These are phyloP conservation scores for Malus hybrid DNA, from an alignment of 331 rosid genomes.

Conservation along the genomic window DNA sequence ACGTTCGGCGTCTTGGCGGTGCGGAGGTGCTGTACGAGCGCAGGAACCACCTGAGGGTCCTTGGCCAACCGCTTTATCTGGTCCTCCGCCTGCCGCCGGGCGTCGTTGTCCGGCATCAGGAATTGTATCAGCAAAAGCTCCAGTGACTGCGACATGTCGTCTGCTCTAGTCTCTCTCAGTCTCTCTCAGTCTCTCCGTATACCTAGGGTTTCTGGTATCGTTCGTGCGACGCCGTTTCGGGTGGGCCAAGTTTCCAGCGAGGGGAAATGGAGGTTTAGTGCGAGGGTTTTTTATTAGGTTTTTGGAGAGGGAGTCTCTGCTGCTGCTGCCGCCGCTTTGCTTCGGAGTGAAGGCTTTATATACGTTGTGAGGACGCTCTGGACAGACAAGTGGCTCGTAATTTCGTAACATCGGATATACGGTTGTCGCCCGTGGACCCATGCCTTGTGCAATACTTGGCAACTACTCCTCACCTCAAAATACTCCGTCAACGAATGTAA, in stretches of 20 bases:
- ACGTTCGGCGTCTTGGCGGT: conserved; percentile 98
- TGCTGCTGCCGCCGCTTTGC: conserved; percentile 9
- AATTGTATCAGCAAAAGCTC: conserved; percentile 89
- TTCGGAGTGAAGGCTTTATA: conserved; percentile 17
- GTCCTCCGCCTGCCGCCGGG: conserved; percentile 95
- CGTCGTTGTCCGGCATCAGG: conserved; percentile 96
- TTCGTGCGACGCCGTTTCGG: not conserved
- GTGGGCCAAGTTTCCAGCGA: not conserved
- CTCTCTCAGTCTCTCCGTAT: not conserved
- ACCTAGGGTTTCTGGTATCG: not conserved
- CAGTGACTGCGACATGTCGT: conserved; percentile 79
- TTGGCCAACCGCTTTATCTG: conserved; percentile 90
- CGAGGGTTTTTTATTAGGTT: conserved; percentile 8
- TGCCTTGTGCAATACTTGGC: no score
- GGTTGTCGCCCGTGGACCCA: no score
- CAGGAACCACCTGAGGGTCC: conserved; percentile 98
- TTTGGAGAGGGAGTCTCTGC: not conserved
- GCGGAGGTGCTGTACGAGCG: conserved; percentile 82
- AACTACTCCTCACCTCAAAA: no score
- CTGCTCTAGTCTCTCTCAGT: not conserved
- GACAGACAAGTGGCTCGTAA: not conserved
- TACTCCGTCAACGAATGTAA: no score
- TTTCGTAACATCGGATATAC: no score
- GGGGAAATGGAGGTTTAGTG: conserved; percentile 20
- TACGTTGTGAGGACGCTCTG: conserved; percentile 18